These are phyloP conservation scores for Penicillium sp. DNA, from an alignment of 2,329 filamentous ascomycete genomes.

Conservation along the genomic window DNA sequence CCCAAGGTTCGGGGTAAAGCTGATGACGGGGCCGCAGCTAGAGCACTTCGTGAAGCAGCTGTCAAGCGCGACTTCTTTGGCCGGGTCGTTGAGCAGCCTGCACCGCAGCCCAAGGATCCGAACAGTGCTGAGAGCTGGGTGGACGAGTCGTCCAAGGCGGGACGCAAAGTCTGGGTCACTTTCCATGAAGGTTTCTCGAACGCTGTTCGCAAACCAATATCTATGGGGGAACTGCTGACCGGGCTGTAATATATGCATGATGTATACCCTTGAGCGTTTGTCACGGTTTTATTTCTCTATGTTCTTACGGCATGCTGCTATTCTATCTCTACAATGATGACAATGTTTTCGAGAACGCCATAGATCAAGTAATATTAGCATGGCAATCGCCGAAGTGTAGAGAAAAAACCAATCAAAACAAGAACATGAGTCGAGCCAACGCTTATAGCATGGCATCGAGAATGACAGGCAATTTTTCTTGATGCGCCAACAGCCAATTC, in stretches of 20 bases:
- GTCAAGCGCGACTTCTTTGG: slow-evolving; percentile 86
- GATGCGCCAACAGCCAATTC: no score
- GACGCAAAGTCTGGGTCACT: slow-evolving; percentile 76
- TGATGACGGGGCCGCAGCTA: slow-evolving; percentile 32
- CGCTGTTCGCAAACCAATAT: slow-evolving; percentile 85
- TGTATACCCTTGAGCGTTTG: slow-evolving; percentile 7
- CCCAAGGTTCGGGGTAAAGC: slow-evolving; percentile 5
- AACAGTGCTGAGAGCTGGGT: slow-evolving; percentile 26
- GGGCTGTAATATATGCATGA: slow-evolving; percentile 31
- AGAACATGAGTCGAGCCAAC: no score
- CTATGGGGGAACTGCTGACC: slow-evolving; percentile 72
- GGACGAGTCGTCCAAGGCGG: slow-evolving; percentile 40
- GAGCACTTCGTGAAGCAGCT: slow-evolving; percentile 33
- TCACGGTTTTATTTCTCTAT: background rate
- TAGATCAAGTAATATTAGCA: no score
- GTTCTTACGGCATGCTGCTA: background rate
- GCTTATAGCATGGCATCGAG: no score
- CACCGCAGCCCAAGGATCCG: slow-evolving; percentile 42
- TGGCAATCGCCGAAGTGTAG: no score
- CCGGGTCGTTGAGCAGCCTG: slow-evolving; percentile 59
- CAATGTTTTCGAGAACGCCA: background rate
- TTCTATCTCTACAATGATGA: background rate
- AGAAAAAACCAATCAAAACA: no score
- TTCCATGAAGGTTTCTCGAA: slow-evolving; percentile 91
- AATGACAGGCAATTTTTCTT: no score